Evolutionary conservation across 2,329 filamentous ascomycete genomes (phyloP).

Genomic region (Pseudogymnoascus pannorum): DNA sequence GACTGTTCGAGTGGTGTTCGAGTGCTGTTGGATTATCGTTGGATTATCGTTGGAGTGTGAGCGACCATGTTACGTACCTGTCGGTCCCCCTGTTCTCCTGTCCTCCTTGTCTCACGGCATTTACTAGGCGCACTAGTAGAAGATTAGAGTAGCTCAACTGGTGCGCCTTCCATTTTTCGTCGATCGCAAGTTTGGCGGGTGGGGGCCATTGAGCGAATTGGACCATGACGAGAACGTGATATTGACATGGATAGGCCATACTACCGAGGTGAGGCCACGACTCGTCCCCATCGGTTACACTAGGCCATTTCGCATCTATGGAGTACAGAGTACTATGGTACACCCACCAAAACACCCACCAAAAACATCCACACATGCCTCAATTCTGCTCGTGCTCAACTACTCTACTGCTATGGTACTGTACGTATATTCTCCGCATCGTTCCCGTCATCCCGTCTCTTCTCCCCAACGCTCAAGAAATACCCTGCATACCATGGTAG

Average conservation of each 20-base stretch:
- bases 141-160: not conserved
- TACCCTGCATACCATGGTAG: not conserved
- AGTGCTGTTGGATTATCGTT: not conserved
- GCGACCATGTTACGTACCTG: no score
- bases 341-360: no score
- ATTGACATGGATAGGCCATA: not conserved
- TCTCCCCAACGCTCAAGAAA: not conserved
- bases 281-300: not conserved
- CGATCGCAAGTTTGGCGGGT: constrained; percentile 2
- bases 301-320: not conserved
- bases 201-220: not conserved
- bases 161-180: not conserved
- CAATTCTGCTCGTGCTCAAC: not conserved
- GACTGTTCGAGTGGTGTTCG: constrained; percentile 8
- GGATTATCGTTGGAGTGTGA: not conserved
- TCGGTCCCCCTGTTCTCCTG: no score
- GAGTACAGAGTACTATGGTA: no score
- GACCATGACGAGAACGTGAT: not conserved
- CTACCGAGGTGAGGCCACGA: not conserved
- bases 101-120: not conserved
- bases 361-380: not conserved
- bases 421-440: no score
- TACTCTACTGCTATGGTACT: no score
- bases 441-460: not conserved
- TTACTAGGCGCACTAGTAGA: not conserved